These are phyloP conservation scores for Agaricales sp. DNA, from an alignment of 1,284 basidiomycete genomes.

Conservation along the genomic window DNA sequence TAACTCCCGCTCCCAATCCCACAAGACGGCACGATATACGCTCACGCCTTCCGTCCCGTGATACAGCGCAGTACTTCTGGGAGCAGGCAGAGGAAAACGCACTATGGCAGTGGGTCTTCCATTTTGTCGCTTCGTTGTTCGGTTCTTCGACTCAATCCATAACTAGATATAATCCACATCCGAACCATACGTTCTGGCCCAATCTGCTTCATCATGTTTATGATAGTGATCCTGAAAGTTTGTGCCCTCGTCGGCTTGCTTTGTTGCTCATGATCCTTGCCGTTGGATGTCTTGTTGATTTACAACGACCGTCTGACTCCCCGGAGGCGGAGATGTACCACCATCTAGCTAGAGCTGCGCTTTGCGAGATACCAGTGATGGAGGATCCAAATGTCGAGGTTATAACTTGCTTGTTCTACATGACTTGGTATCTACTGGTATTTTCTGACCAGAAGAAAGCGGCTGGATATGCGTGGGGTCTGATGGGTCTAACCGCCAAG, in stretches of 20 bases:
- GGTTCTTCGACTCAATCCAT: conserved; percentile 24
- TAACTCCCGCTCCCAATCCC: conserved; percentile 24
- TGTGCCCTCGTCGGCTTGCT: conserved; percentile 37
- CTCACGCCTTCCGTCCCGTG: conserved; percentile 24
- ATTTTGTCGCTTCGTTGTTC: conserved; percentile 23
- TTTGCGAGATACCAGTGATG: conserved; percentile 46
- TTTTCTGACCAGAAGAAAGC: conserved; percentile 40
- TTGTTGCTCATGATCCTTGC: conserved; percentile 35
- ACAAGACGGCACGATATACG: conserved; percentile 28
- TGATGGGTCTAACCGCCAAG: conserved; percentile 56
- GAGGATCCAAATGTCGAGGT: conserved; percentile 50
- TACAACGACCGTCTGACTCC: conserved; percentile 33
- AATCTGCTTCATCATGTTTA: conserved; percentile 41
- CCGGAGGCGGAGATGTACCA: conserved; percentile 44
- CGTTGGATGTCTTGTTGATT: conserved; percentile 36
- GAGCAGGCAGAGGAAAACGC: conserved; percentile 34
- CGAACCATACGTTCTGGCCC: conserved; percentile 39
- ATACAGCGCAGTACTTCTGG: conserved; percentile 32
- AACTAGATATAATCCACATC: conserved; percentile 43
- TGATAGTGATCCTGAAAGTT: conserved; percentile 28
- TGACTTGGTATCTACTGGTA: conserved; percentile 35
- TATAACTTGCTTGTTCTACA: conserved; percentile 40
- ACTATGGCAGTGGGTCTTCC: conserved; percentile 34
- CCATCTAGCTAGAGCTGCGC: conserved; percentile 41
- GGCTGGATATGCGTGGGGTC: conserved; percentile 40